These are phyloP conservation scores for Aquanectria penicillioides DNA, from an alignment of 2,329 filamentous ascomycete genomes.

Conservation along the genomic window DNA sequence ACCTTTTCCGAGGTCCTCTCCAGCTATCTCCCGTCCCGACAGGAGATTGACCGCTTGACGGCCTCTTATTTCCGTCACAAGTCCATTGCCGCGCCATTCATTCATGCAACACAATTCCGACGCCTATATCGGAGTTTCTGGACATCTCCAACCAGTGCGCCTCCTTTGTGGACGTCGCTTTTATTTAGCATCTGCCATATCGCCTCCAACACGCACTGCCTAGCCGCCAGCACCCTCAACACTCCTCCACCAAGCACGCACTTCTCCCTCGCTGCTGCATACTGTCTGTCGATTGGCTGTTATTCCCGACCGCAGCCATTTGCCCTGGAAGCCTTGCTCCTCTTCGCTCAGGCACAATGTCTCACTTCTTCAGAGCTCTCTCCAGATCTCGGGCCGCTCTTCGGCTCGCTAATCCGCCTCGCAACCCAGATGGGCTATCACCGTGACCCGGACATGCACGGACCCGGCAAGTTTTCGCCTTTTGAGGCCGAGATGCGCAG, in stretches of 20 bases:
- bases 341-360: background rate
- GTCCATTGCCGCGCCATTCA: background rate
- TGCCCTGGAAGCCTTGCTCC: background rate
- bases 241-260: background rate
- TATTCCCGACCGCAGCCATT: conserved; percentile 5
- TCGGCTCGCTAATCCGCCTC: background rate
- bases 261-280: conserved; percentile 2
- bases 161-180: background rate
- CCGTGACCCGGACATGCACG: background rate
- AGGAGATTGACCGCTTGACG: conserved; percentile 1
- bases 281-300: background rate
- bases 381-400: background rate
- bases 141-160: background rate
- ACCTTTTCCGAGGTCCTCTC: background rate
- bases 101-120: background rate
- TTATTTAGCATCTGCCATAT: conserved; percentile 3
- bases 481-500: conserved; percentile 6
- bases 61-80: conserved; percentile 7
- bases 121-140: conserved; percentile 5
- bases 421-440: conserved; percentile 9
- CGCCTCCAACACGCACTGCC: background rate
- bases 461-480: background rate
- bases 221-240: background rate
- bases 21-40: background rate
- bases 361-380: background rate